Evolutionary conservation across 805 yeast genomes (phyloP).

Genomic region (Yarrowia osloensis): DNA sequence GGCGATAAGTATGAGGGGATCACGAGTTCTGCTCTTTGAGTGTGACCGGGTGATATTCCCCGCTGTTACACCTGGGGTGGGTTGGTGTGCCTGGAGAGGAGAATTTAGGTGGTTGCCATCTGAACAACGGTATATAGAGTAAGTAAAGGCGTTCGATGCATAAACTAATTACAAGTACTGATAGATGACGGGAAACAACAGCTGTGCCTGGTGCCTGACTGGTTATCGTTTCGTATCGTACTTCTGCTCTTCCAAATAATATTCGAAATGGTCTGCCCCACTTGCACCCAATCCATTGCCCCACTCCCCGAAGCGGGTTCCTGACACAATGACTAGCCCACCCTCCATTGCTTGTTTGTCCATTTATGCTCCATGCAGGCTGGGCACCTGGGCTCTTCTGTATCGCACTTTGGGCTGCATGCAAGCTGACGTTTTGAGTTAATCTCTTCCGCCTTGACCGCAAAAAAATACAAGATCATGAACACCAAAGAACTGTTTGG

Average conservation of each 20-base stretch:
- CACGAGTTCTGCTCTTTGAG: background rate
- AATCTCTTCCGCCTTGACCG: constrained; percentile 18
- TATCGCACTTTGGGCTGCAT: background rate
- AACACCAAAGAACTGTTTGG: constrained; percentile 60
- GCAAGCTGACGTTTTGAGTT: constrained; percentile 13
- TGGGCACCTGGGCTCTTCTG: background rate
- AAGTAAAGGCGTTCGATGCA: too few relatives aligned
- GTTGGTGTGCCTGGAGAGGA: too few relatives aligned
- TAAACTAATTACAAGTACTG: background rate
- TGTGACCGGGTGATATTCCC: too few relatives aligned
- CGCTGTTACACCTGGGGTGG: too few relatives aligned
- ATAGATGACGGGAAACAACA: background rate
- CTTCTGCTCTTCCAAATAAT: too few relatives aligned
- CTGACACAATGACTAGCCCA: background rate
- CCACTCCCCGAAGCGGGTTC: constrained; percentile 15
- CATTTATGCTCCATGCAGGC: constrained; percentile 1
- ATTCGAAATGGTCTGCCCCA: too few relatives aligned
- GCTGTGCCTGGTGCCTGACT: background rate
- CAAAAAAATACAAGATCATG: constrained; percentile 28
- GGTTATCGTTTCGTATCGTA: too few relatives aligned
- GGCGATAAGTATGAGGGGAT: constrained; percentile 11
- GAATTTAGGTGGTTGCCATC: too few relatives aligned
- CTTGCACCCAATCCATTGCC: too few relatives aligned
- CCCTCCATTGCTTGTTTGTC: background rate
- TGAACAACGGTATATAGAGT: too few relatives aligned